phyloP scores from a whole-genome alignment of 1,284 basidiomycete genomes.

The Melampsora larici-populina region DNA sequence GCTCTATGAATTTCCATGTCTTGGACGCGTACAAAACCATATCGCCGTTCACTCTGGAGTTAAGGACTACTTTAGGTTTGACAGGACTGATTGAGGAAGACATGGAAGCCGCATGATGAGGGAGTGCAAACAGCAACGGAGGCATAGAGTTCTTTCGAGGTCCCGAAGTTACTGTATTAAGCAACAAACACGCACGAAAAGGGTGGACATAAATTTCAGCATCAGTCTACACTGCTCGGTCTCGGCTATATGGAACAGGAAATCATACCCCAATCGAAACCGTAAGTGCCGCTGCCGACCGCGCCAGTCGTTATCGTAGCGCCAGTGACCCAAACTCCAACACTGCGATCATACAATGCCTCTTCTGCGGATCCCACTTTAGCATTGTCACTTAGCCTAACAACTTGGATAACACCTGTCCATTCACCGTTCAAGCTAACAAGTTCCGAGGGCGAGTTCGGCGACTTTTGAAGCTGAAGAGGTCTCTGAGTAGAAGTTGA shows the following conservation, averaged over 20 bases:
- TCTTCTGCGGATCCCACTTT: conserved; percentile 21
- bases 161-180: conserved; percentile 16
- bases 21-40: conserved; percentile 19
- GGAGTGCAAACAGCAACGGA: conserved; percentile 37
- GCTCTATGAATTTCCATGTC: conserved; percentile 27
- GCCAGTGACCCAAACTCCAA: conserved; percentile 27
- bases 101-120: conserved; percentile 38
- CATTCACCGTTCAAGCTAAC: not conserved
- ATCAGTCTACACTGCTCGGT: too few species aligned
- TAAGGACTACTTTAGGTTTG: conserved; percentile 9
- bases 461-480: not conserved
- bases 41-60: conserved; percentile 35
- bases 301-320: conserved; percentile 21
- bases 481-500: not conserved
- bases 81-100: conserved; percentile 11
- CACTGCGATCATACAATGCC: conserved; percentile 22
- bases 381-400: conserved; percentile 35
- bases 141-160: not conserved
- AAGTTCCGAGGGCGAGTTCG: not conserved
- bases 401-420: conserved; percentile 41
- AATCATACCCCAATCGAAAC: conserved; percentile 38
- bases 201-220: too few species aligned
- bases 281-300: conserved; percentile 21
- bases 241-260: too few species aligned
- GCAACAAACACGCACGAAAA: not conserved